phyloP scores from a whole-genome alignment of 139 green algal species.

The Tetraselmis striata region DNA sequence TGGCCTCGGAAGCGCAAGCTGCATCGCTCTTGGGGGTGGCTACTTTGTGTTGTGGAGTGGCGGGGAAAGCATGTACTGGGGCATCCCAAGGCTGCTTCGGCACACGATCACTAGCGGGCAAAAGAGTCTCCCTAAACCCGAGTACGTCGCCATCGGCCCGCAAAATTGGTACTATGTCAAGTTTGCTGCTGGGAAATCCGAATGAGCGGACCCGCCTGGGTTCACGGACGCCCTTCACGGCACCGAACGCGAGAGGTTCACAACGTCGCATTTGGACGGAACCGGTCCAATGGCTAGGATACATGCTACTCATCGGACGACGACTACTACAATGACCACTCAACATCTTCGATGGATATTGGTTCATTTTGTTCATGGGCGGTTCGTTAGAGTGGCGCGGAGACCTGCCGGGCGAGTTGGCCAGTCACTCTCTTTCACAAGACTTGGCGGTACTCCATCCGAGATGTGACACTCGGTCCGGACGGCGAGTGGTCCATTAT shows the following conservation, averaged over 20 bases:
- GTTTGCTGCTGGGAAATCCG: neutral
- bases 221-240: neutral
- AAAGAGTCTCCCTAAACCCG: neutral
- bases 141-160: neutral
- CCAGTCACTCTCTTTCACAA: neutral
- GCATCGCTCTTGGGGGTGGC: neutral
- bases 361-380: neutral
- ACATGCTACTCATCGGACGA: neutral
- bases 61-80: neutral
- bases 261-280: neutral
- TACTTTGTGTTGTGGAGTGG: neutral
- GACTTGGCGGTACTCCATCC: neutral
- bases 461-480: neutral
- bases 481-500: neutral
- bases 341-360: neutral
- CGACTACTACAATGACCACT: too few relatives aligned
- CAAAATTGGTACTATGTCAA: neutral
- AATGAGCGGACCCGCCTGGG: neutral
- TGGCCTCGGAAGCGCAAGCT: neutral
- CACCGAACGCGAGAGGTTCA: neutral
- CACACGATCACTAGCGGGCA: neutral
- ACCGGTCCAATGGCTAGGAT: neutral
- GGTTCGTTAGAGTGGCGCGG: neutral
- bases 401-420: neutral
- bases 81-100: neutral